A percentile compares a stretch with the other conserved stretches of the same genome.
phyloP scores from a whole-genome alignment of 169 alveolate genomes.

The Eimeria falciformis region DNA sequence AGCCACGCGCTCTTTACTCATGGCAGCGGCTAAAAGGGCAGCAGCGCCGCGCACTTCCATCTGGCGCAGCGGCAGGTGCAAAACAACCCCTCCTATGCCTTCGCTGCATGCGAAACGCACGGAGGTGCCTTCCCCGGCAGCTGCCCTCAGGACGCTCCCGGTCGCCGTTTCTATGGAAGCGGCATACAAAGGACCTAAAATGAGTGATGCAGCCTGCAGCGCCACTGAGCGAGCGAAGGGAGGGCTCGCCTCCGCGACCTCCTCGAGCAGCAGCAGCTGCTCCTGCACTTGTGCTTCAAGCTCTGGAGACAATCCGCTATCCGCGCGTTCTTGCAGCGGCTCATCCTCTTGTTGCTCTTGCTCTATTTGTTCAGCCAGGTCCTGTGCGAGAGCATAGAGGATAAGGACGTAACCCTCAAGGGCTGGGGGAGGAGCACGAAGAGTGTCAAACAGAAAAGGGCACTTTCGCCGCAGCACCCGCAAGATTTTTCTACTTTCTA shows the following conservation, averaged over 20 bases:
- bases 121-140: slow-evolving; percentile 7
- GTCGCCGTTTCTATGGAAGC: neutral
- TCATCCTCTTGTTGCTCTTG: slow-evolving; percentile 1
- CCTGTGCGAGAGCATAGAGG: slow-evolving; percentile 36
- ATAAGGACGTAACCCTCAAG: neutral
- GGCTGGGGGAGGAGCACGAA: slow-evolving; percentile 1
- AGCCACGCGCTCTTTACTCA: slow-evolving; percentile 7
- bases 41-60: slow-evolving; percentile 50
- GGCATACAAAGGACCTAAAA: slow-evolving; percentile 10
- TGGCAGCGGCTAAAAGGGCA: slow-evolving; percentile 31
- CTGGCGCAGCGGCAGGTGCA: slow-evolving; percentile 27
- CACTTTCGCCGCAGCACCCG: slow-evolving; percentile 54
- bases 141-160: neutral
- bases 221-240: slow-evolving; percentile 42
- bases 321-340: neutral
- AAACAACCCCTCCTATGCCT: slow-evolving; percentile 25
- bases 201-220: slow-evolving; percentile 17
- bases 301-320: slow-evolving; percentile 38
- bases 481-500: slow-evolving; percentile 18
- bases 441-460: slow-evolving; percentile 9
- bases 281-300: slow-evolving; percentile 37
- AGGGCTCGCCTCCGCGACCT: slow-evolving; percentile 30
- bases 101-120: slow-evolving; percentile 53
- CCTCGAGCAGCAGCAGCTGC: slow-evolving; percentile 40
- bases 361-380: slow-evolving; percentile 32